These are phyloP conservation scores for Amphicarpaea edgeworthii DNA, from an alignment of 306 rosid species.

Conservation along the genomic window DNA sequence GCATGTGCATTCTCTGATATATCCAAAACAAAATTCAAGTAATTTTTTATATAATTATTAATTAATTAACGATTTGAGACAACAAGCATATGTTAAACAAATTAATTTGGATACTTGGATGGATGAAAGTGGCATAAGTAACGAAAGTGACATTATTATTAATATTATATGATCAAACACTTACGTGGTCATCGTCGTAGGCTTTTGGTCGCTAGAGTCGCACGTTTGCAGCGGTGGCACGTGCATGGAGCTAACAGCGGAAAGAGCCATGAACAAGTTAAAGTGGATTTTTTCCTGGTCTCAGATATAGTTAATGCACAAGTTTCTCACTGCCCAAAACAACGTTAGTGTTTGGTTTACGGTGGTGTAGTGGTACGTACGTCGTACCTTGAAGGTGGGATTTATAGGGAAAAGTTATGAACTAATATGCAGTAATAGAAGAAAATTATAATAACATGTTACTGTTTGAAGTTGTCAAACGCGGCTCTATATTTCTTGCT, in stretches of 20 bases:
- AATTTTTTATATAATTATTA: too few relatives aligned
- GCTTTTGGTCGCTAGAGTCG: background rate
- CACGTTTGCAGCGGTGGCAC: background rate
- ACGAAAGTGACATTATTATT: too few relatives aligned
- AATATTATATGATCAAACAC: too few relatives aligned
- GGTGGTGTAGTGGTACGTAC: background rate
- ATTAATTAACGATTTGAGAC: too few relatives aligned
- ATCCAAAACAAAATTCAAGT: background rate
- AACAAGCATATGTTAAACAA: too few relatives aligned
- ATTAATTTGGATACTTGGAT: too few relatives aligned
- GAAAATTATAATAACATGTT: background rate
- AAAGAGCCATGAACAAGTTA: constrained; percentile 10
- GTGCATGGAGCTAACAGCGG: background rate
- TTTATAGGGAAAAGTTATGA: background rate
- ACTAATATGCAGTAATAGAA: background rate
- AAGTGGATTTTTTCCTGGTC: background rate
- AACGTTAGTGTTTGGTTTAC: background rate
- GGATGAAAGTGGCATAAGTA: too few relatives aligned
- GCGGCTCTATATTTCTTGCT: background rate
- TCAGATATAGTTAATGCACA: background rate
- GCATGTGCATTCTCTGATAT: background rate
- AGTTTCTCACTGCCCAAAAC: background rate
- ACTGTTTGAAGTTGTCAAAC: background rate
- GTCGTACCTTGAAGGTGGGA: background rate
- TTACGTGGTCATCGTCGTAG: background rate